phyloP scores from a whole-genome alignment of 805 yeast species.

The Helenozyma baotianmanensis region DNA sequence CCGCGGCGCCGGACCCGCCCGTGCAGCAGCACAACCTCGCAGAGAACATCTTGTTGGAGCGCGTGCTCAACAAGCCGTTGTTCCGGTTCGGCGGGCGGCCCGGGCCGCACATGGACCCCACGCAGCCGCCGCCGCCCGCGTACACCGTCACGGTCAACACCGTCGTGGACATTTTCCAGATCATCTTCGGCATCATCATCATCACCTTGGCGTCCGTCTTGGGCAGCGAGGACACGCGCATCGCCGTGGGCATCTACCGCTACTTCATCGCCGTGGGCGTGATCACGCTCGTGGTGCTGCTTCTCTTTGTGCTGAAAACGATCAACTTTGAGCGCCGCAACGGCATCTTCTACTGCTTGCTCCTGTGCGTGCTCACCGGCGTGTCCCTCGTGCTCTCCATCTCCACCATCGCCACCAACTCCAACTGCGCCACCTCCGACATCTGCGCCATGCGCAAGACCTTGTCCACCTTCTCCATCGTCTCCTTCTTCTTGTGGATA shows the following conservation, averaged over 20 bases:
- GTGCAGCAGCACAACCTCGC: background rate
- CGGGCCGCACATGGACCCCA: background rate
- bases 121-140: background rate
- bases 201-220: slow-evolving; percentile 25
- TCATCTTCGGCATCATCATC: slow-evolving; percentile 23
- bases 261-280: slow-evolving; percentile 35
- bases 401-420: slow-evolving; percentile 22
- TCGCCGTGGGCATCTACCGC: slow-evolving; percentile 25
- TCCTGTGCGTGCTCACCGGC: slow-evolving; percentile 29
- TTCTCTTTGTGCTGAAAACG: slow-evolving; percentile 32
- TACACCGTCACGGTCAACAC: slow-evolving; percentile 24
- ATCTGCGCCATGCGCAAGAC: slow-evolving; percentile 32
- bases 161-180: slow-evolving; percentile 28
- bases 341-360: slow-evolving; percentile 37
- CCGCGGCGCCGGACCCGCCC: background rate
- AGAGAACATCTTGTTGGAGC: slow-evolving; percentile 25
- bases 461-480: slow-evolving; percentile 31
- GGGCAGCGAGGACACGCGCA: slow-evolving; percentile 17
- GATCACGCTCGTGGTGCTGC: slow-evolving; percentile 28
- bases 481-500: slow-evolving; percentile 37
- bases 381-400: slow-evolving; percentile 31
- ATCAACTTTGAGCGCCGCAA: slow-evolving; percentile 36
- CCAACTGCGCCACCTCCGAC: slow-evolving; percentile 14
- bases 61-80: slow-evolving; percentile 33
- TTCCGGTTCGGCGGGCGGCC: slow-evolving; percentile 17